phyloP scores from a whole-genome alignment of 768 basidiomycete genomes.

The Dioszegia hungarica region DNA sequence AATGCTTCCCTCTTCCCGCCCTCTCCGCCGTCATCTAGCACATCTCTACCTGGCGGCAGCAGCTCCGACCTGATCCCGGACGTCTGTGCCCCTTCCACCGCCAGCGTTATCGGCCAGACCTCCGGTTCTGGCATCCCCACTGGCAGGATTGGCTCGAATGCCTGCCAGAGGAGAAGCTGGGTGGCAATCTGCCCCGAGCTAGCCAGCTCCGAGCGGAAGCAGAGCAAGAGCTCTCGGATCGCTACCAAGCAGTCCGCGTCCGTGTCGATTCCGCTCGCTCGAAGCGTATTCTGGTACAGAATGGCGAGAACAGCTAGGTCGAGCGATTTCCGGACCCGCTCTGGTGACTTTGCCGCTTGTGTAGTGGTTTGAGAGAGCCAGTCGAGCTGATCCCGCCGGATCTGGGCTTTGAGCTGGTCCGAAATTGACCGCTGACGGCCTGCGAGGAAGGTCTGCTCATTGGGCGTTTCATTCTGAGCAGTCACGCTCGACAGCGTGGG shows the following conservation, averaged over 20 bases:
- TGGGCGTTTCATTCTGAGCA: neutral
- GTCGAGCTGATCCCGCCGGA: constrained; percentile 56
- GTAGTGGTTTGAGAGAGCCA: constrained; percentile 51
- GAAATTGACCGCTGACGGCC: constrained; percentile 40
- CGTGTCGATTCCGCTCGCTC: constrained; percentile 61
- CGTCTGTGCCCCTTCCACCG: constrained; percentile 50
- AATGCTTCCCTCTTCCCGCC: neutral
- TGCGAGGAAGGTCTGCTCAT: constrained; percentile 12
- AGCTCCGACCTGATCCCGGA: constrained; percentile 63
- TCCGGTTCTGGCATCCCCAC: neutral
- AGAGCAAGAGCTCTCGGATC: constrained; percentile 57
- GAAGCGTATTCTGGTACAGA: constrained; percentile 63
- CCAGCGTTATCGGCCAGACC: constrained; percentile 55
- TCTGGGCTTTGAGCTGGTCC: constrained; percentile 62
- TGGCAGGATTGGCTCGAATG: constrained; percentile 39
- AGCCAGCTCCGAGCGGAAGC: constrained; percentile 51
- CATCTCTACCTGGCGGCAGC: neutral
- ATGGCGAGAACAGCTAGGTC: constrained; percentile 67
- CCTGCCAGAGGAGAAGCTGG: constrained; percentile 61
- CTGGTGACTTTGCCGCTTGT: constrained; percentile 53
- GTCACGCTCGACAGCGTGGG: neutral
- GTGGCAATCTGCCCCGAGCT: constrained; percentile 56
- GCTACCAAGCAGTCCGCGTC: constrained; percentile 63
- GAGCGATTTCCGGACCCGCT: constrained; percentile 62
- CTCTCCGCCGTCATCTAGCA: neutral